Base-by-base conservation (phyloP, 2,329 filamentous ascomycete genomes). In the Cladosporium oxysporum region DNA sequence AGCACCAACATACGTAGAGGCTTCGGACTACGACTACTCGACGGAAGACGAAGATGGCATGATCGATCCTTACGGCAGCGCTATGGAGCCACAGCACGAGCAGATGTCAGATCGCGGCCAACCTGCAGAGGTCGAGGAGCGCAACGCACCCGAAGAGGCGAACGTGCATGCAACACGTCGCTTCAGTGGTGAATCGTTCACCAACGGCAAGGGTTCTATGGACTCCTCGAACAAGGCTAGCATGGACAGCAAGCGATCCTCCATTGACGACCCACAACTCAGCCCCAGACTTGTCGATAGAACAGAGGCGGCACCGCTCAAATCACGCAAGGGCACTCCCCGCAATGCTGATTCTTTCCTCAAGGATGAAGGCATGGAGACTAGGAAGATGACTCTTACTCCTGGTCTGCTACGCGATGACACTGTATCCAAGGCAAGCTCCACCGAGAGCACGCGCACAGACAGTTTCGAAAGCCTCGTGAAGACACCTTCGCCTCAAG, bases 311-410 rank as follows among this genome's bases (percentile, higher is more conserved):
- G 76, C 76, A 58, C 76, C 76, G 29, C 73, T 78, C 75, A 87
- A 90, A 75, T 93, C 92, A 41, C 88, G 90, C 69, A 96, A 96
- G 72, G 93, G 93, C 50, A 94, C 91, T 26, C 86, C 97, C 53
- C 87, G 94, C 69, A 96, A 96, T 76, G 94, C 92, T 5, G 94
- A 98, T 79, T 97, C 94, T 0, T 97, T 98, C 83, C 97, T 97
- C 83, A 96, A 93, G 78, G 95, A 98, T 74, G 94, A 99, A 74
- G 92, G 88, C 35, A 90, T 92, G 44, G 95, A 98, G 78, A 97
- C 95, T 2, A 93, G 96, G 79, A 98, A 98, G 81, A 98, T 99
- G 71, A 96, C 93, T 0, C 85, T 99, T 53, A 99, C 95, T 3
- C 95, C 95, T 1, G 96, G 96, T 71, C 81, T 99, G 62, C 82